Evolutionary conservation across 495 filamentous ascomycete species (phyloP).

Genomic region (Extremus antarcticus): DNA sequence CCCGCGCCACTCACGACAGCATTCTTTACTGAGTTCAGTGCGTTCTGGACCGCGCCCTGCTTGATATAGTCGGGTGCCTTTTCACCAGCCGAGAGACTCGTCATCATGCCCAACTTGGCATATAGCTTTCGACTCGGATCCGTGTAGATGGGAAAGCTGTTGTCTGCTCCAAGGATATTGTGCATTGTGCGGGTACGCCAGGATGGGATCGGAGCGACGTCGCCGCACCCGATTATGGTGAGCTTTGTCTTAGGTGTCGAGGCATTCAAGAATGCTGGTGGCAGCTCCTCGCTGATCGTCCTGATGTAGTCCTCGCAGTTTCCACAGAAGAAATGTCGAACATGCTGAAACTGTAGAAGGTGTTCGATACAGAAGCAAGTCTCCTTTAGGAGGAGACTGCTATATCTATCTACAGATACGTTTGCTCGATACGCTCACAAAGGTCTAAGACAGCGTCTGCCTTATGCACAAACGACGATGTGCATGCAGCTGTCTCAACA

Average conservation of each 20-base stretch:
- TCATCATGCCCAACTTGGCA: slow-evolving; percentile 56
- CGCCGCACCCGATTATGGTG: slow-evolving; percentile 23
- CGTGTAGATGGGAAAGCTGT: slow-evolving; percentile 65
- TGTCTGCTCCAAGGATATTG: neutral
- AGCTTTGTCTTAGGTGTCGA: slow-evolving; percentile 8
- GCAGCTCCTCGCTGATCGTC: slow-evolving; percentile 8
- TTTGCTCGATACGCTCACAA: no score
- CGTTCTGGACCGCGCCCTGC: slow-evolving; percentile 18
- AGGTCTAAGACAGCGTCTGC: no score
- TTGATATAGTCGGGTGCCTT: slow-evolving; percentile 55
- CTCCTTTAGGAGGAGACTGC: no score
- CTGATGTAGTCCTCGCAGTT: slow-evolving; percentile 21
- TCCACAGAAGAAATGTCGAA: slow-evolving; percentile 24
- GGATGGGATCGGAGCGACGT: slow-evolving; percentile 7
- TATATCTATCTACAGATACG: no score
- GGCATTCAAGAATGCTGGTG: slow-evolving; percentile 1
- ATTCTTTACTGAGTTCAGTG: slow-evolving; percentile 40
- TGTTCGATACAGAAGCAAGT: no score
- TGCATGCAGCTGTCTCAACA: no score
- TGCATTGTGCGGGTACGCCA: slow-evolving; percentile 13
- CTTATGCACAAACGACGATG: no score
- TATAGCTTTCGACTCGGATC: slow-evolving; percentile 64
- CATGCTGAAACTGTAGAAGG: no score
- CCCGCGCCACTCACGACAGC: slow-evolving; percentile 44
- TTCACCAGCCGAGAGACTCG: slow-evolving; percentile 48